Percentiles rank a stretch among this genome's conserved stretches.
Conservation (phyloP, 2,329 filamentous ascomycete genomes). For the Arachnomyces sp. region DNA sequence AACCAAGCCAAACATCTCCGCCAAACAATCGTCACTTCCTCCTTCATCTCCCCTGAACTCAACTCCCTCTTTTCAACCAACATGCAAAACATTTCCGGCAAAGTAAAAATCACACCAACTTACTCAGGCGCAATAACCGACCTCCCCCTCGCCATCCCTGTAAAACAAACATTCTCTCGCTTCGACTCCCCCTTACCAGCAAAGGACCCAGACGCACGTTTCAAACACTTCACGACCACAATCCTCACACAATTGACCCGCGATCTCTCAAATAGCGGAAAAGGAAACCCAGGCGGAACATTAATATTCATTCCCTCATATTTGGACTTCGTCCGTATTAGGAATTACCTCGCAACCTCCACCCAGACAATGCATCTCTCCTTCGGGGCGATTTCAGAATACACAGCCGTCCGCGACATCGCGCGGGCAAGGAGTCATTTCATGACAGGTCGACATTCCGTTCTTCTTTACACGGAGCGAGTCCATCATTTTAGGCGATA, state of each 20-base stretch:
- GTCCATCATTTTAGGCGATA: constrained; percentile 97
- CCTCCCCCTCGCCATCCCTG: constrained; percentile 52
- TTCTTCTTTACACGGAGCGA: constrained; percentile 85
- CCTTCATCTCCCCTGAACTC: constrained; percentile 82
- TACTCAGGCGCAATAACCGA: constrained; percentile 67
- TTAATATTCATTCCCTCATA: constrained; percentile 88
- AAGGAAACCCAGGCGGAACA: constrained; percentile 57
- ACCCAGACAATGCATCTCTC: constrained; percentile 48
- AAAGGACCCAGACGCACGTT: constrained; percentile 76
- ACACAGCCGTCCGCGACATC: constrained; percentile 68
- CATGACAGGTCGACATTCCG: constrained; percentile 66
- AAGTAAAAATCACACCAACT: constrained; percentile 60
- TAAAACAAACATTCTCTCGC: constrained; percentile 82
- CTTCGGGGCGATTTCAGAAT: constrained; percentile 84
- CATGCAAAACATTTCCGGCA: constrained; percentile 74
- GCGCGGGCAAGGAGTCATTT: constrained; percentile 83
- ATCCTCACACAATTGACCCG: constrained; percentile 68
- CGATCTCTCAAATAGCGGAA: constrained; percentile 34
- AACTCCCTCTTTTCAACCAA: constrained; percentile 67
- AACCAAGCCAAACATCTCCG: constrained; percentile 70
- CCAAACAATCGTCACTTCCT: constrained; percentile 73
- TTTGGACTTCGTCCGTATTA: constrained; percentile 85
- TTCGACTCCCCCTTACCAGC: constrained; percentile 64
- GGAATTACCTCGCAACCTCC: constrained; percentile 81
- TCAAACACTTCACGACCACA: constrained; percentile 80